Conservation (phyloP, 805 yeast species). For the Maudiozyma serrabonitensis region DNA sequence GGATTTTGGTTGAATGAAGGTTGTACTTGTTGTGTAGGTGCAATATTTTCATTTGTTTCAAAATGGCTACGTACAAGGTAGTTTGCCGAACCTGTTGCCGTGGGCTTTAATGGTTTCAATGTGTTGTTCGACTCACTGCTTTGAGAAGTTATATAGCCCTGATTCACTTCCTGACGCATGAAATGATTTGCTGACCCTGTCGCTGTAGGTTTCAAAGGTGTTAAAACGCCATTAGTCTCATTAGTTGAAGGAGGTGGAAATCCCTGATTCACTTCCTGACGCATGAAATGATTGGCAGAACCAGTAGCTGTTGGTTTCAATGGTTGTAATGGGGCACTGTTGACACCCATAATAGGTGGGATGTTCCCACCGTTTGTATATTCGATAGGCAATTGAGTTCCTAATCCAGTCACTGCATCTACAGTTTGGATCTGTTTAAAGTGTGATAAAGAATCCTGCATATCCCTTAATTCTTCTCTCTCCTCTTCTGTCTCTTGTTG, state of each 20-base stretch:
- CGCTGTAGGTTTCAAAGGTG: conserved; percentile 28
- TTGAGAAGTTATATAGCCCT: not conserved
- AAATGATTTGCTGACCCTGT: conserved; percentile 25
- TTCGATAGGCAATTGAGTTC: not conserved
- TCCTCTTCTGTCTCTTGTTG: conserved; percentile 47
- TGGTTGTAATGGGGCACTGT: conserved; percentile 22
- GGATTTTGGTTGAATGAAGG: not conserved
- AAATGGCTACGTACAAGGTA: conserved; percentile 23
- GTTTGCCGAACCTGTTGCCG: conserved; percentile 35
- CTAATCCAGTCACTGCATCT: conserved; percentile 39
- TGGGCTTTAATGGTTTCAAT: conserved; percentile 26
- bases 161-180: conserved; percentile 1
- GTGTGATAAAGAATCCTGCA: conserved; percentile 64
- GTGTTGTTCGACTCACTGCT: not conserved
- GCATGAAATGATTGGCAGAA: conserved; percentile 25
- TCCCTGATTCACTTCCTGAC: conserved; percentile 14
- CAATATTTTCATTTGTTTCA: not conserved
- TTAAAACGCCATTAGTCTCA: conserved; percentile 7
- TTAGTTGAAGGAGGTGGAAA: not conserved
- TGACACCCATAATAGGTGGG: not conserved
- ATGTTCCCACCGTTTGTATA: conserved; percentile 1
- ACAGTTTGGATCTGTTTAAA: conserved; percentile 65
- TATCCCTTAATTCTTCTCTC: conserved; percentile 59
- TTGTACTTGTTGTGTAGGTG: not conserved
- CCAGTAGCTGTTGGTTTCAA: conserved; percentile 29